Percentiles rank a stretch among this genome's conserved stretches.
Evolutionary conservation across 2,329 filamentous ascomycete genomes (phyloP).

Genomic region (Talaromyces islandicus): DNA sequence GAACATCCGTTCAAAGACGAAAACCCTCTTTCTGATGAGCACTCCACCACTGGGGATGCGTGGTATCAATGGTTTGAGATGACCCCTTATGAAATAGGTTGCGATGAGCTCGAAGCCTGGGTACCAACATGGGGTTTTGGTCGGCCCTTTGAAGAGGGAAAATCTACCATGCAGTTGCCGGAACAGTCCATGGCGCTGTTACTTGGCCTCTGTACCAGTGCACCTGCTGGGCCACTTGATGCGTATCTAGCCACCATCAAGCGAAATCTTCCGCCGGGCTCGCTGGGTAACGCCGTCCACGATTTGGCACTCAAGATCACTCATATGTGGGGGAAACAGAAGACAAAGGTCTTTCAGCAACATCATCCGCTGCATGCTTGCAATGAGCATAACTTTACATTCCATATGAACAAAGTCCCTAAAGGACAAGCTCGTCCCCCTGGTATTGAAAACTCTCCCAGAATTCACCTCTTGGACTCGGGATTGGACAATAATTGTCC

Average conservation of each 20-base stretch:
- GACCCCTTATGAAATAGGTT: slow-evolving; percentile 29
- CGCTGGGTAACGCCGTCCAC: slow-evolving; percentile 5
- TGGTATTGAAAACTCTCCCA: slow-evolving; percentile 10
- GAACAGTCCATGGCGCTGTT: slow-evolving; percentile 10
- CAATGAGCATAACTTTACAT: slow-evolving; percentile 11
- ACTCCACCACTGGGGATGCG: slow-evolving; percentile 1
- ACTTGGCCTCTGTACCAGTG: slow-evolving; percentile 10
- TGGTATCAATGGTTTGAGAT: slow-evolving; percentile 34
- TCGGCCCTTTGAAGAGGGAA: slow-evolving; percentile 24
- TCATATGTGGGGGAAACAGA: slow-evolving; percentile 11
- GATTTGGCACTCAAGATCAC: slow-evolving; percentile 9
- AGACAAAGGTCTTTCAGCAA: slow-evolving; percentile 9
- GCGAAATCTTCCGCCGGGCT: slow-evolving; percentile 9
- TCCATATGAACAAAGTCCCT: slow-evolving; percentile 4
- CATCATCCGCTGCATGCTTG: slow-evolving; percentile 11
- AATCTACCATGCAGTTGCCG: slow-evolving; percentile 14
- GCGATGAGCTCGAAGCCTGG: slow-evolving; percentile 30
- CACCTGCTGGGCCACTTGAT: slow-evolving; percentile 7
- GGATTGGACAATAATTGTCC: slow-evolving; percentile 10
- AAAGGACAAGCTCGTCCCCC: slow-evolving; percentile 7
- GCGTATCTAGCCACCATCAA: slow-evolving; percentile 12
- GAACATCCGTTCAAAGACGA: slow-evolving; percentile 8
- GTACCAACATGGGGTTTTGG: slow-evolving; percentile 32
- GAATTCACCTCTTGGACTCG: slow-evolving; percentile 9
- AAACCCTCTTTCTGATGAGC: background rate